Conservation (phyloP, 1,284 basidiomycete species). For the Apiotrichum gamsii region DNA sequence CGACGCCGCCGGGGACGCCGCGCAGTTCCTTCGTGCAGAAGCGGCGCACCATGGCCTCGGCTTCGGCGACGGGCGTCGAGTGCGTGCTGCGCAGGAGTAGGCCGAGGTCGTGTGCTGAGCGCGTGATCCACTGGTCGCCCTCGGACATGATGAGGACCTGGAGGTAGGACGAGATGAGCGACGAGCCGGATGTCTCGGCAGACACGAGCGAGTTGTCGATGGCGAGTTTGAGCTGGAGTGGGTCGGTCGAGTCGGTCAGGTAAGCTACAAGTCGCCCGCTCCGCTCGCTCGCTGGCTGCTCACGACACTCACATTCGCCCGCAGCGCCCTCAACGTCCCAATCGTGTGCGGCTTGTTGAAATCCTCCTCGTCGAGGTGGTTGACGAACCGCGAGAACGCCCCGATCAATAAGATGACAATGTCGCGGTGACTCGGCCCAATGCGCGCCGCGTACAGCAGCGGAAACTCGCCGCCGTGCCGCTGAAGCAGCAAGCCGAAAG, state of each 20-base stretch:
- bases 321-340: slow-evolving; percentile 39
- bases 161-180: slow-evolving; percentile 44
- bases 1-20: slow-evolving; percentile 33
- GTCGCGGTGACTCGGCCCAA: slow-evolving; percentile 41
- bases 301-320: slow-evolving; percentile 41
- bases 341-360: slow-evolving; percentile 42
- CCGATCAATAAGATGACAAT: slow-evolving; percentile 44
- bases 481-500: slow-evolving; percentile 41
- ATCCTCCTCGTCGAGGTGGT: slow-evolving; percentile 43
- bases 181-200: slow-evolving; percentile 10
- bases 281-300: too few relatives aligned
- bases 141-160: slow-evolving; percentile 49
- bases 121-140: slow-evolving; percentile 42
- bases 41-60: slow-evolving; percentile 36
- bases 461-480: slow-evolving; percentile 47
- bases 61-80: slow-evolving; percentile 29
- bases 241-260: slow-evolving; percentile 1
- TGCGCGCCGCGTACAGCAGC: slow-evolving; percentile 43
- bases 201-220: slow-evolving; percentile 46
- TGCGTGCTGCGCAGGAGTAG: slow-evolving; percentile 31
- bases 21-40: slow-evolving; percentile 46
- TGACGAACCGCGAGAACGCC: slow-evolving; percentile 47
- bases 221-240: slow-evolving; percentile 43
- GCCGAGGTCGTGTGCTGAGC: slow-evolving; percentile 38
- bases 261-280: too few relatives aligned